These are phyloP conservation scores for Pseudevernia furfuracea DNA, from an alignment of 495 filamentous ascomycete genomes.

Conservation along the genomic window DNA sequence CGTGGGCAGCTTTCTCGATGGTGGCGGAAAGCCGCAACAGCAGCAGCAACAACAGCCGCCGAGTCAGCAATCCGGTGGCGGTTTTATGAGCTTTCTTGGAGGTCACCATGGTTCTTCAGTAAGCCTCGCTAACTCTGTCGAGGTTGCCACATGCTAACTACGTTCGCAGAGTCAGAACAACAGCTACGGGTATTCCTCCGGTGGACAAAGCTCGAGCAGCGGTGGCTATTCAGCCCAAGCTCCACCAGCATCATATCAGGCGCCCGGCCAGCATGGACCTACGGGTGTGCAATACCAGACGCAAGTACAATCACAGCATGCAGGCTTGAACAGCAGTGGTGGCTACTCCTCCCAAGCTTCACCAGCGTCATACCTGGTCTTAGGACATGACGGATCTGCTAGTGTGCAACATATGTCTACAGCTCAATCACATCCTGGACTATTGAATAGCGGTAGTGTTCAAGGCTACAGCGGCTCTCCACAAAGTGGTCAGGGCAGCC, in stretches of 20 bases:
- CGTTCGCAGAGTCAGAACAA: conserved; percentile 24
- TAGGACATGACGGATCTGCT: neutral
- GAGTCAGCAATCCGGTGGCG: conserved; percentile 17
- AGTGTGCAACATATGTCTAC: neutral
- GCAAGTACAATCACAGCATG: neutral
- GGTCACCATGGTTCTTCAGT: conserved; percentile 32
- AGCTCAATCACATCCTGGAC: neutral
- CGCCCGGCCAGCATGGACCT: conserved; percentile 25
- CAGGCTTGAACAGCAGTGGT: neutral
- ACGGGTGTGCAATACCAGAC: conserved; percentile 2
- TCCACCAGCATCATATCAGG: conserved; percentile 35
- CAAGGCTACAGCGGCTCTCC: neutral
- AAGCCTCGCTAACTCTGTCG: neutral
- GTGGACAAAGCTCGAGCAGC: conserved; percentile 25
- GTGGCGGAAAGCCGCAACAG: conserved; percentile 30
- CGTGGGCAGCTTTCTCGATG: conserved; percentile 31
- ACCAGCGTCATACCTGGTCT: conserved; percentile 1
- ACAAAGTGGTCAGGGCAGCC: conserved; percentile 3
- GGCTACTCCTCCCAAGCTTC: conserved; percentile 4
- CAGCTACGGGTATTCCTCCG: conserved; percentile 31
- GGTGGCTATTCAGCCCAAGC: conserved; percentile 35
- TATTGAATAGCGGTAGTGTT: neutral
- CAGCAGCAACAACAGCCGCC: conserved; percentile 27
- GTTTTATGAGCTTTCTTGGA: conserved; percentile 25
- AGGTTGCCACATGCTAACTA: conserved; percentile 4